Evolutionary conservation across 2,329 filamentous ascomycete species (phyloP).

Genomic region (Talaromyces sp.): DNA sequence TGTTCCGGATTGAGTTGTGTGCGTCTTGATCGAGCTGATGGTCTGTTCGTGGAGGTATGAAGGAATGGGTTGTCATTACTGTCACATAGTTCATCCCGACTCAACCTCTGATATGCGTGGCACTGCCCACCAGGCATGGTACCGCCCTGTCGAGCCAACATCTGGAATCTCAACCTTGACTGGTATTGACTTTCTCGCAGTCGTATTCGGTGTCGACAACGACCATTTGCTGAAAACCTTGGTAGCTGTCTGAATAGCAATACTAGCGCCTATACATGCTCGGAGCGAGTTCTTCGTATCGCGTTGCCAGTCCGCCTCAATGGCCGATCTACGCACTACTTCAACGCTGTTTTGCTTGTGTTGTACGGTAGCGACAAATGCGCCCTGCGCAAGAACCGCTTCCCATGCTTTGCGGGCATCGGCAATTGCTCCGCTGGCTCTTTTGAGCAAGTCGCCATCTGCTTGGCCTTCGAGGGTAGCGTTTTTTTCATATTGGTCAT

Average conservation of each 20-base stretch:
- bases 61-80: neutral
- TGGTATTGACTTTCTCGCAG: slow-evolving; percentile 19
- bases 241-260: slow-evolving; percentile 60
- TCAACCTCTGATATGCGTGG: slow-evolving; percentile 23
- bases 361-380: slow-evolving; percentile 25
- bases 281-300: slow-evolving; percentile 60
- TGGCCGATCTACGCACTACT: slow-evolving; percentile 40
- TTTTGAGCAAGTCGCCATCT: slow-evolving; percentile 38
- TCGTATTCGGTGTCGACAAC: neutral
- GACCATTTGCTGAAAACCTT: slow-evolving; percentile 46
- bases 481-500: slow-evolving; percentile 56
- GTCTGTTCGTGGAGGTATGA: no score
- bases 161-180: slow-evolving; percentile 38
- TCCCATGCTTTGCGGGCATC: slow-evolving; percentile 45
- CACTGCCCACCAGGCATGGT: slow-evolving; percentile 47
- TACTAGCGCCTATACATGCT: slow-evolving; percentile 67
- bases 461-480: slow-evolving; percentile 43
- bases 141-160: slow-evolving; percentile 38
- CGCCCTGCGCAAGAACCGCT: slow-evolving; percentile 37
- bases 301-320: slow-evolving; percentile 59
- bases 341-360: slow-evolving; percentile 3
- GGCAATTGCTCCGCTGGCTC: slow-evolving; percentile 37
- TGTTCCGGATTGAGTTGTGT: neutral
- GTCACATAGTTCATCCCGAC: neutral
- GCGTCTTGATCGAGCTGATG: neutral